phyloP scores from a whole-genome alignment of 768 basidiomycete species.

The Leccinum sublutescens region DNA sequence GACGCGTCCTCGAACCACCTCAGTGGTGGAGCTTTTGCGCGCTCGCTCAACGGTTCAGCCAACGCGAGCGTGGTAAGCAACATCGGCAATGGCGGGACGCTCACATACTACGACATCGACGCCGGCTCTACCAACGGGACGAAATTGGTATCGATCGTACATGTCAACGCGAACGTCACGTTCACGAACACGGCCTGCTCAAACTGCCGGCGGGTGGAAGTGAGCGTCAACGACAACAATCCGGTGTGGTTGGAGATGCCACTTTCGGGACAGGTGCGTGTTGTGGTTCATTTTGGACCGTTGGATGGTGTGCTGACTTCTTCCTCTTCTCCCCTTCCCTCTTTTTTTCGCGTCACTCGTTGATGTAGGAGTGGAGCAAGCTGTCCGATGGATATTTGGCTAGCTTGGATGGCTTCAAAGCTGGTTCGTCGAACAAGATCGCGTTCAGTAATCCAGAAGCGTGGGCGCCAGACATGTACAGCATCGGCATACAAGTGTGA shows the following conservation, averaged over 20 bases:
- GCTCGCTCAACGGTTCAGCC: background rate
- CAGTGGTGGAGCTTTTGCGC: background rate
- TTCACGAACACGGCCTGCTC: slow-evolving; percentile 2
- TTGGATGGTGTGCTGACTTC: background rate
- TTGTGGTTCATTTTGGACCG: background rate
- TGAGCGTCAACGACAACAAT: slow-evolving; percentile 2
- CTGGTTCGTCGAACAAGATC: slow-evolving; percentile 6
- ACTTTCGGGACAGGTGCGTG: slow-evolving; percentile 7
- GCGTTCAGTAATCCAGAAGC: slow-evolving; percentile 1
- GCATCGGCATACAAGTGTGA: slow-evolving; percentile 1
- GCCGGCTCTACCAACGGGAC: background rate
- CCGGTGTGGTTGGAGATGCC: slow-evolving; percentile 8
- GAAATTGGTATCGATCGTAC: slow-evolving; percentile 3
- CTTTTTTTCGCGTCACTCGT: background rate
- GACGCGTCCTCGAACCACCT: slow-evolving; percentile 2
- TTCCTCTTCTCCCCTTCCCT: background rate
- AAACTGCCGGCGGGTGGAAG: slow-evolving; percentile 8
- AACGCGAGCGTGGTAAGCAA: background rate
- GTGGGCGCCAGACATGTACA: slow-evolving; percentile 10
- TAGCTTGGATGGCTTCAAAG: slow-evolving; percentile 8
- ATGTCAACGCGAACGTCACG: slow-evolving; percentile 9
- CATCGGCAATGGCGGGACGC: background rate
- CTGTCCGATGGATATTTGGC: slow-evolving; percentile 5
- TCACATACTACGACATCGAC: slow-evolving; percentile 8
- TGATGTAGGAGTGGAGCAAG: slow-evolving; percentile 6